Evolutionary conservation across 1,284 basidiomycete genomes (phyloP).

Genomic region (Apiotrichum mycotoxinovorans): DNA sequence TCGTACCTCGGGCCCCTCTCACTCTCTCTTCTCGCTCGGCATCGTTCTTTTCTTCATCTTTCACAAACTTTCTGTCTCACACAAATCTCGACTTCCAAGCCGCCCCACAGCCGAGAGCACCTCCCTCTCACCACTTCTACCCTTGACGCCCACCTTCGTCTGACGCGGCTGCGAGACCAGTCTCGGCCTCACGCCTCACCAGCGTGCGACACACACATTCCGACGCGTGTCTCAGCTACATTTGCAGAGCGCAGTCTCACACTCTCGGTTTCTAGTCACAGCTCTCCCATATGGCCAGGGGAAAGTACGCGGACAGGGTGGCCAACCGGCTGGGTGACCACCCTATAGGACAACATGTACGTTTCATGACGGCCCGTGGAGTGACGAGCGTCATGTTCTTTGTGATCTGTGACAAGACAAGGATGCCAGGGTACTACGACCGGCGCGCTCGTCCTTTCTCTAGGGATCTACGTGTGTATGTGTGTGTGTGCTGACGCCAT

Average conservation of each 20-base stretch:
- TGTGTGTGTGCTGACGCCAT: not conserved
- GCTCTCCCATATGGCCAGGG: conserved; percentile 2
- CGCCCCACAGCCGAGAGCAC: conserved; percentile 2
- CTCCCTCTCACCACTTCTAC: not conserved
- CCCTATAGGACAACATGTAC: conserved; percentile 11
- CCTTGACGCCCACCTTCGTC: not conserved
- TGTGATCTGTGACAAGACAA: not conserved
- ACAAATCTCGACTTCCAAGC: no score
- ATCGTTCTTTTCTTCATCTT: not conserved
- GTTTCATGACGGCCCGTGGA: not conserved
- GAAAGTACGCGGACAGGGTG: conserved; percentile 13
- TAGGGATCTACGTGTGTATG: not conserved
- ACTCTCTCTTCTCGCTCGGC: not conserved
- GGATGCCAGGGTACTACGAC: not conserved
- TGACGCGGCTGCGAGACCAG: not conserved
- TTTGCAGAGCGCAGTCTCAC: no score
- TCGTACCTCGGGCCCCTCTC: no score
- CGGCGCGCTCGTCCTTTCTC: no score
- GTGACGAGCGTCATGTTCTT: no score
- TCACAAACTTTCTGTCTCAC: no score
- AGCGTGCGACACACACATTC: no score
- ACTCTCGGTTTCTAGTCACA: not conserved
- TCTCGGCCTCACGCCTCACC: not conserved
- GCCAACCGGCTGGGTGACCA: conserved; percentile 19
- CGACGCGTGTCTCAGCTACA: no score